Evolutionary conservation across 1,139 yeast species (phyloP).

Genomic region (Geotrichum citri-aurantii): DNA sequence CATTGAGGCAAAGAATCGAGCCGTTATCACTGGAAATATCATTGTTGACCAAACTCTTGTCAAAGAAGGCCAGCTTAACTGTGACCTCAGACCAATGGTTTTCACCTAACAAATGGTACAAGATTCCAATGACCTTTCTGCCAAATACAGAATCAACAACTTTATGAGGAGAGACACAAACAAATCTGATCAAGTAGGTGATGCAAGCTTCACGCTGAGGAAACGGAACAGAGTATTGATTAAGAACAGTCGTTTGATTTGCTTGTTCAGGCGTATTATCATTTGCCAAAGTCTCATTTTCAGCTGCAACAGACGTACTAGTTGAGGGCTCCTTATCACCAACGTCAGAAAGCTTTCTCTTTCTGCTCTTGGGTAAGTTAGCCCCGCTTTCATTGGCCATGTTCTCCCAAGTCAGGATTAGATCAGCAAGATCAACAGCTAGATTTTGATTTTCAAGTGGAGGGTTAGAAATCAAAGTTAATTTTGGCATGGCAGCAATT

Average conservation of each 20-base stretch:
- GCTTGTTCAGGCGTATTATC: slow-evolving; percentile 10
- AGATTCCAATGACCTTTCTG: slow-evolving; percentile 67
- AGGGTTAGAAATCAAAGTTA: slow-evolving; percentile 75
- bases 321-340: slow-evolving; percentile 22
- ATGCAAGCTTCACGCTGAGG: slow-evolving; percentile 85
- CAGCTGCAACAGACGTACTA: slow-evolving; percentile 6
- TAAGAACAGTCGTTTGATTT: not conserved
- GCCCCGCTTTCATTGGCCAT: slow-evolving; percentile 28
- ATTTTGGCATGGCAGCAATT: slow-evolving; percentile 91
- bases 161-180: slow-evolving; percentile 80
- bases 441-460: slow-evolving; percentile 75
- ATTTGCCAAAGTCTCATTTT: not conserved
- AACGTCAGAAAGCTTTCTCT: slow-evolving; percentile 23
- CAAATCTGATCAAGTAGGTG: slow-evolving; percentile 82
- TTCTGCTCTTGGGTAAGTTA: slow-evolving; percentile 30
- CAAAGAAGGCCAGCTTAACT: slow-evolving; percentile 79
- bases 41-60: slow-evolving; percentile 71
- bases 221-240: slow-evolving; percentile 58
- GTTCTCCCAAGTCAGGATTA: slow-evolving; percentile 80
- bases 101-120: slow-evolving; percentile 67
- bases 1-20: slow-evolving; percentile 77
- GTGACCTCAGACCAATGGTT: slow-evolving; percentile 82
- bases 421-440: slow-evolving; percentile 85
- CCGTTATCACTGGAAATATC: slow-evolving; percentile 58
- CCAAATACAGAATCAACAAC: slow-evolving; percentile 83